Evolutionary conservation across 495 filamentous ascomycete species (phyloP).

Genomic region (Annulohypoxylon stygium): DNA sequence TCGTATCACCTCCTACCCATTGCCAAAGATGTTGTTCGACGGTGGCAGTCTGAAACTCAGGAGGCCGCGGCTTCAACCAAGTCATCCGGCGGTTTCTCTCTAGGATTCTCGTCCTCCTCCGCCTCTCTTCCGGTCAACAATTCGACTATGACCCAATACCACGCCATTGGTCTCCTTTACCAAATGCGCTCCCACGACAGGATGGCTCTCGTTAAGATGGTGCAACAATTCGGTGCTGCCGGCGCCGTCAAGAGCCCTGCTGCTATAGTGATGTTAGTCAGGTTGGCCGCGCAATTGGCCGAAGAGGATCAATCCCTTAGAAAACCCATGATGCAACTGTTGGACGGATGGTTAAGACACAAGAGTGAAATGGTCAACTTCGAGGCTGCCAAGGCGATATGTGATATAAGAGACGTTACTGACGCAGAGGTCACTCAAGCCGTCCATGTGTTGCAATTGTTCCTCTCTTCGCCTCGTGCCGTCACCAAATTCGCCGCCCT

Average conservation of each 20-base stretch:
- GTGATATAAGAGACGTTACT: slow-evolving; percentile 90
- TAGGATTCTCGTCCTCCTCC: slow-evolving; percentile 85
- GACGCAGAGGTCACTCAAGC: slow-evolving; percentile 93
- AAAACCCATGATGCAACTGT: slow-evolving; percentile 92
- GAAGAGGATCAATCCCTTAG: slow-evolving; percentile 91
- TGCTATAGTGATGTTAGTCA: slow-evolving; percentile 90
- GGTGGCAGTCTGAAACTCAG: slow-evolving; percentile 99
- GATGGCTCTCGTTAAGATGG: slow-evolving; percentile 99
- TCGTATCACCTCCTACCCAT: slow-evolving; percentile 98
- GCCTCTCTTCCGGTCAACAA: slow-evolving; percentile 78
- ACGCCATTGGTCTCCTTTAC: slow-evolving; percentile 96
- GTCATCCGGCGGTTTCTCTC: slow-evolving; percentile 86
- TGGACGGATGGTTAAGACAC: slow-evolving; percentile 96
- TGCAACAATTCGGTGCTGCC: slow-evolving; percentile 93
- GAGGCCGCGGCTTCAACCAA: slow-evolving; percentile 93
- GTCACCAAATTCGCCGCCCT: slow-evolving; percentile 99
- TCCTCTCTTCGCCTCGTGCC: slow-evolving; percentile 94
- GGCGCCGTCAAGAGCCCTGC: slow-evolving; percentile 95
- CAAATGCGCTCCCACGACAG: slow-evolving; percentile 98
- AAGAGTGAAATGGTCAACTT: slow-evolving; percentile 99
- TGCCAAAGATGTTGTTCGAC: slow-evolving; percentile 91
- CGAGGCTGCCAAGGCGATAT: slow-evolving; percentile 97
- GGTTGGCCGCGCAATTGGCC: slow-evolving; percentile 92
- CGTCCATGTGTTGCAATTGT: slow-evolving; percentile 93
- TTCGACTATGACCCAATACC: slow-evolving; percentile 97